A percentile compares a stretch with the other conserved stretches of the same genome.
These are phyloP conservation scores for Gnaphalium uliginosum DNA, from an alignment of 129 eudicot species.

Conservation along the genomic window DNA sequence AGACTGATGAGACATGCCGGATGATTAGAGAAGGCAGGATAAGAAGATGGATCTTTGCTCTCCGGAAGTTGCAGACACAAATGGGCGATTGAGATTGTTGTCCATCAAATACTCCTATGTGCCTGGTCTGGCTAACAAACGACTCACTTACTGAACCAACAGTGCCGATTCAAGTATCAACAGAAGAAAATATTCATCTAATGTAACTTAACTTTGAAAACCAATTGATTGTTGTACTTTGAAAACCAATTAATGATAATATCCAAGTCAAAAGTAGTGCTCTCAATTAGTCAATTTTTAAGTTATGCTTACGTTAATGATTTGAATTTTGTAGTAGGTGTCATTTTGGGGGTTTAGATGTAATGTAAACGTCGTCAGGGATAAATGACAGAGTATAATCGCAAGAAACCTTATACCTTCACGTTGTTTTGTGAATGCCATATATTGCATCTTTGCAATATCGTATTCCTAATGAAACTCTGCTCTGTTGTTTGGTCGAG, in stretches of 20 bases:
- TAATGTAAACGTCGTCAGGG: neutral
- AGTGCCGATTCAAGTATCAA: too few relatives aligned
- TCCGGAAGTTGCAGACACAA: neutral
- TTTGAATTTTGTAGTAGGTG: neutral
- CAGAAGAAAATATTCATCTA: neutral
- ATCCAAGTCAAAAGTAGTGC: neutral
- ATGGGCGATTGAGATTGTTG: neutral
- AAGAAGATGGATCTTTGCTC: neutral
- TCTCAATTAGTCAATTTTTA: neutral
- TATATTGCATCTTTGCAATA: neutral
- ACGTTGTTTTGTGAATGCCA: neutral
- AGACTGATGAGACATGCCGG: neutral
- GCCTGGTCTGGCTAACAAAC: neutral
- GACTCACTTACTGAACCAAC: too few relatives aligned
- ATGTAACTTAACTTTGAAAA: neutral
- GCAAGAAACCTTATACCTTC: neutral
- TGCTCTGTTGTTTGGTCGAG: neutral
- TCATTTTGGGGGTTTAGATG: neutral
- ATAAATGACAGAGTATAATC: too few relatives aligned
- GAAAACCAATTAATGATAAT: neutral
- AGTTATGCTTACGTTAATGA: neutral
- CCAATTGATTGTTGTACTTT: neutral
- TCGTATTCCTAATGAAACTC: neutral
- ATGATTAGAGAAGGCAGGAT: neutral
- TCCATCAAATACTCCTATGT: neutral